Evolutionary conservation across 169 alveolate genomes (phyloP), one percentile per base, ranked within the genome.

Genomic region (Cryptosporidium tyzzeri): DNA sequence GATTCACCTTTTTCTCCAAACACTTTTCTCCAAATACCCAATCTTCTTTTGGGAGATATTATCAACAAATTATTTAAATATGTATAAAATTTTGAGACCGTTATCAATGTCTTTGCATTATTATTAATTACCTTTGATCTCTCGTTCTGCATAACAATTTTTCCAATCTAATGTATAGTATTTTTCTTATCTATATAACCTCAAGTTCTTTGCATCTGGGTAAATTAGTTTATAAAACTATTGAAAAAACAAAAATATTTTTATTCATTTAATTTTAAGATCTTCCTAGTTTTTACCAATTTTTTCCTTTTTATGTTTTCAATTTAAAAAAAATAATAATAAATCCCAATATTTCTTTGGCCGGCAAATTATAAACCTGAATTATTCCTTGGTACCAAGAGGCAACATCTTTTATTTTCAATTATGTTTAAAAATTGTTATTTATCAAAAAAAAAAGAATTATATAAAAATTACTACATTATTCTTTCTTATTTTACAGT

Each of bases 1-100:
- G 59, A 18, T 8, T 35, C 45, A 14, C 89, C 89, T 4, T 62
- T 62, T 37, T 41, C 75, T 23, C 37, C 74, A 58, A 33, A 62
- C 8, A 44, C 67, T 67, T 35, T 80, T 62, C 89, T 80, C 89
- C 89, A 80, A 59, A 80, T 59, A 33, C 89, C 89, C 4, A 80
- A 21, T 39, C 89, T 80, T 80, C 89, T 80, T 35, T 21, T 80
- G 41, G 73, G 75, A 21, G 33, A 21, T 21, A 80, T 33, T 39
- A 65, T 80, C 29, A 80, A n/a, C 18, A 80, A 50, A 41, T 53
- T 80, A 16, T 80, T 80, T 18, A 80, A 50, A 18, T 80, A 41
- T 23, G 75, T 37, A 55, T 80, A 80, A 26, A 45, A 70, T 18
- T 70, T 45, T n/a, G 58, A 45, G 41, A 21, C 65, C 18, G 59